Evolutionary conservation across 139 green algal genomes (phyloP).

Genomic region (Trebouxia sp.): DNA sequence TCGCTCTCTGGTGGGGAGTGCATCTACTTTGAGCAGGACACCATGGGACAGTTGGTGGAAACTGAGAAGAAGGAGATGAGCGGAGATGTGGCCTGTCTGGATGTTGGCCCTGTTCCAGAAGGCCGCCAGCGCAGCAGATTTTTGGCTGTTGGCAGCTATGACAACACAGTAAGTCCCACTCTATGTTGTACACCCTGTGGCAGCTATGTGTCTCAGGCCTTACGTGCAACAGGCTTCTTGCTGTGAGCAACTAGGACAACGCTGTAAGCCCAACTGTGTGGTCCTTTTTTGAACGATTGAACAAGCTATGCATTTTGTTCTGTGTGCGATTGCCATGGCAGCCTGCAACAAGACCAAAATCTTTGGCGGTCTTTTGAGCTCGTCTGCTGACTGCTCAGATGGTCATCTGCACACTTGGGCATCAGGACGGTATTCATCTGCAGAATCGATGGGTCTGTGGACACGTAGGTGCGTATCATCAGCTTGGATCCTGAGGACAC

Average conservation of each 20-base stretch:
- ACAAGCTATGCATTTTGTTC: too few relatives aligned
- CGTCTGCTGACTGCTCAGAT: too few relatives aligned
- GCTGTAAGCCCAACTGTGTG: too few relatives aligned
- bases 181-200: too few relatives aligned
- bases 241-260: too few relatives aligned
- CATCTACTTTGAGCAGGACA: constrained; percentile 96
- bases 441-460: neutral
- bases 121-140: constrained; percentile 79
- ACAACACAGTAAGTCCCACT: constrained; percentile 80
- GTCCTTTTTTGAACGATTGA: too few relatives aligned
- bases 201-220: too few relatives aligned
- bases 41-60: constrained; percentile 87
- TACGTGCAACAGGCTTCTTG: too few relatives aligned
- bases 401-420: too few relatives aligned
- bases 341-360: too few relatives aligned
- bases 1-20: constrained; percentile 89
- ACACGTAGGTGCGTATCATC: constrained; percentile 70
- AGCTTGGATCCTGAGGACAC: constrained; percentile 83
- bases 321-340: too few relatives aligned
- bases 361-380: too few relatives aligned
- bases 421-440: neutral
- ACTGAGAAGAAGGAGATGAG: constrained; percentile 85
- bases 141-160: constrained; percentile 85
- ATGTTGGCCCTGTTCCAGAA: constrained; percentile 81
- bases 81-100: constrained; percentile 86